Base-by-base conservation (phyloP, 169 alveolate genomes). In the Plasmodium gonderi region DNA sequence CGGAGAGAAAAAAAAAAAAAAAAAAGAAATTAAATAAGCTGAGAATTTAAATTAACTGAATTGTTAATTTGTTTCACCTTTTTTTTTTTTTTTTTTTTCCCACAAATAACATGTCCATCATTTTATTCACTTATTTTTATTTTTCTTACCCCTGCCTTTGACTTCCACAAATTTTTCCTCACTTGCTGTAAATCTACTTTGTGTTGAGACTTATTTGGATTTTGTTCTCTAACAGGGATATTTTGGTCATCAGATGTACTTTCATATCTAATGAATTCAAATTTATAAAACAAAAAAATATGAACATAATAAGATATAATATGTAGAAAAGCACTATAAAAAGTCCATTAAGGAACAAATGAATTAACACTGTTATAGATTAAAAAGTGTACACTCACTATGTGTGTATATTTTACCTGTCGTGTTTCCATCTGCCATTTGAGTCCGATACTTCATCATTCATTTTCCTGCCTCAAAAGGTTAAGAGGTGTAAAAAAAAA, bases 131-230 rank as follows among this genome's bases (percentile, higher is more conserved):
- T 36, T 45, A 47, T 45, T 14, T 75, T 23, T n/a, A n/a, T 29
- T 60, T 38, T 14, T 14, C 68, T 76, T 77, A 89, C 94, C 68
- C 94, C 94, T 14, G 94, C 94, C 51, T 89, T 89, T 8, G 94
- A 89, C 54, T 78, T 89, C 94, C 94, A 89, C 42, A 65, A 77
- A 89, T 77, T 89, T 77, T 76, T 78, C 76, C 90, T 77, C 26
- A 89, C 33, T 12, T 77, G 49, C n/a, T 38, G 36, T 68, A 68
- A 11, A 23, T 77, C 90, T 31, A 26, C n/a, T 42, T 60, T 60
- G 20, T 26, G 77, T n/a, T 31, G 6, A 33, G 87, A 14, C 23
- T 85, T 36, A 51, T 54, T 44, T n/a, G 6, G 36, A 2, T 26
- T 31, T 77, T 23, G 65, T 65, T 51, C 33, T n/a, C 20, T 26